phyloP scores from a whole-genome alignment of 73 alveolate genomes.

The Blepharisma stoltei region DNA sequence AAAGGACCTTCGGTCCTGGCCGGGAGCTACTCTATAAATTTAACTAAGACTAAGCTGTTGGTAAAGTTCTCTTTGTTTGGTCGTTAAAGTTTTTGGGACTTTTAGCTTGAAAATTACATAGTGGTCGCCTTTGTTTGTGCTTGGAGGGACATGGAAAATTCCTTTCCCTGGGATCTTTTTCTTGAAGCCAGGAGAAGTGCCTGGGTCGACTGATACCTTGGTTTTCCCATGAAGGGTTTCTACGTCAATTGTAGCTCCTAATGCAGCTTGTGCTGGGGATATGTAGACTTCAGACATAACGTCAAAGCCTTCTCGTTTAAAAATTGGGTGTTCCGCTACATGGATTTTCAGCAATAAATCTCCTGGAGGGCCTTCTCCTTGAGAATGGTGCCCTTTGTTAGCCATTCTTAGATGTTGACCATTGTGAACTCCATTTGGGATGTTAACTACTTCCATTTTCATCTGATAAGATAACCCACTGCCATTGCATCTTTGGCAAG shows the following conservation, averaged over 20 bases:
- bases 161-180: conserved; percentile 63
- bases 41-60: too few relatives aligned
- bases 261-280: conserved; percentile 67
- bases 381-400: conserved; percentile 70
- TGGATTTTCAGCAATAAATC: conserved; percentile 66
- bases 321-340: conserved; percentile 64
- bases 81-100: conserved; percentile 46
- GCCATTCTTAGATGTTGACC: conserved; percentile 72
- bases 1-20: too few relatives aligned
- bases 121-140: conserved; percentile 57
- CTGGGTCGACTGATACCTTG: conserved; percentile 61
- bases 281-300: conserved; percentile 55
- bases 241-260: conserved; percentile 64
- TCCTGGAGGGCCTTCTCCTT: conserved; percentile 74
- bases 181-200: conserved; percentile 68
- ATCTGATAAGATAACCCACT: conserved; percentile 41
- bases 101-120: conserved; percentile 45
- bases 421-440: conserved; percentile 81
- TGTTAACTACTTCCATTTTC: conserved; percentile 59
- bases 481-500: conserved; percentile 72
- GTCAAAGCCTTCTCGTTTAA: conserved; percentile 79
- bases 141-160: conserved; percentile 55
- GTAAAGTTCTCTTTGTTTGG: conserved; percentile 14
- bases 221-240: conserved; percentile 74
- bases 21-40: too few relatives aligned